A percentile compares a stretch with the other conserved stretches of the same genome.
Conservation (phyloP, 495 filamentous ascomycete genomes). For the Penicillium roqueforti region DNA sequence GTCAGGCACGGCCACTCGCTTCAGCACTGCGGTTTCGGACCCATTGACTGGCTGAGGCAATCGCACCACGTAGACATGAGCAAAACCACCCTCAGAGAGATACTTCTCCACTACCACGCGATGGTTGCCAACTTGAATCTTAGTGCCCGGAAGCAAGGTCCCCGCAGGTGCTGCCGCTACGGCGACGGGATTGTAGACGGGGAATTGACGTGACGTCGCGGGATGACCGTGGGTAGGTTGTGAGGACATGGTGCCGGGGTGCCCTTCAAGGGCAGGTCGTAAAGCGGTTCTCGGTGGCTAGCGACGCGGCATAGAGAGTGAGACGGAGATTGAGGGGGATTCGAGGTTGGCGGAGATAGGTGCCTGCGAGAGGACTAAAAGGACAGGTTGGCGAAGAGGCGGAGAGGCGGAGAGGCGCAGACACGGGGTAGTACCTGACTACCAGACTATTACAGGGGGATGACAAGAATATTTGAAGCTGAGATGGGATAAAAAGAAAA, state of each 20-base stretch:
- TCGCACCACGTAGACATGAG: conserved; percentile 95
- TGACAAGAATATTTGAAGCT: conserved; percentile 4
- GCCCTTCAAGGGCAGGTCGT: conserved; percentile 28
- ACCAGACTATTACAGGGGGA: conserved; percentile 17
- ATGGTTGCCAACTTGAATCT: conserved; percentile 91
- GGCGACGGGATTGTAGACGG: conserved; percentile 38
- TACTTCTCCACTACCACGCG: conserved; percentile 97
- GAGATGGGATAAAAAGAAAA: conserved; percentile 8
- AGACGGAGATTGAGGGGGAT: conserved; percentile 1
- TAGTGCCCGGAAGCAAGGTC: conserved; percentile 88
- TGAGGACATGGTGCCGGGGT: conserved; percentile 34
- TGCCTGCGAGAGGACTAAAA: conserved; percentile 24
- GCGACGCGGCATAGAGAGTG: conserved; percentile 26
- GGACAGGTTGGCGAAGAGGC: conserved; percentile 25
- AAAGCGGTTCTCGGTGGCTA: conserved; percentile 13
- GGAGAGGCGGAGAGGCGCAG: conserved; percentile 27
- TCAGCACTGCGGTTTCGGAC: conserved; percentile 82
- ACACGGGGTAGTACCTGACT: conserved; percentile 22
- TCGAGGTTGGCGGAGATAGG: conserved; percentile 10
- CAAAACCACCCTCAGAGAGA: conserved; percentile 96
- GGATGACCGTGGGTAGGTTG: conserved; percentile 33
- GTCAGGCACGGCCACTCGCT: conserved; percentile 96
- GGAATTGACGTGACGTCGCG: conserved; percentile 29
- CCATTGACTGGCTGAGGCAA: conserved; percentile 73
- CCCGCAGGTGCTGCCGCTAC: conserved; percentile 64